These are phyloP conservation scores for Pichia sp. DNA, from an alignment of 1,139 yeast species.

Conservation along the genomic window DNA sequence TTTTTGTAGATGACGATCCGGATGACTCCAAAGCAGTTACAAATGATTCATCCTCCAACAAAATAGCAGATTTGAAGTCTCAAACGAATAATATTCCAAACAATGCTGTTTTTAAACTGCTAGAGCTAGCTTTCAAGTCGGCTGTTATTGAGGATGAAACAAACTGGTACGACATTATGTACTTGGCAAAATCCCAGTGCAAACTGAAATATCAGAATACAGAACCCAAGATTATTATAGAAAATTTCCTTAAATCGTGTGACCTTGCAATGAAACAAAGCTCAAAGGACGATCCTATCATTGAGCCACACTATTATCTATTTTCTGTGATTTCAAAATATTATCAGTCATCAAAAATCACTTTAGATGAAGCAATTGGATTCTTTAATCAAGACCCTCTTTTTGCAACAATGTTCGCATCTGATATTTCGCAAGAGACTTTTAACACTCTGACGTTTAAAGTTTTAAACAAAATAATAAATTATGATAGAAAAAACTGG, in stretches of 20 bases:
- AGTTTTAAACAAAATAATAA: slow-evolving; percentile 19
- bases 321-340: slow-evolving; percentile 59
- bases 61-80: background rate
- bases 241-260: slow-evolving; percentile 41
- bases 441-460: slow-evolving; percentile 1
- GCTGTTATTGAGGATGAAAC: slow-evolving; percentile 41
- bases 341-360: slow-evolving; percentile 37
- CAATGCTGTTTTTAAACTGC: slow-evolving; percentile 24
- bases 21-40: background rate
- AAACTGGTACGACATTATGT: slow-evolving; percentile 63
- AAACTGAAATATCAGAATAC: slow-evolving; percentile 39
- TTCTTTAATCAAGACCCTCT: slow-evolving; percentile 39
- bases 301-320: slow-evolving; percentile 73
- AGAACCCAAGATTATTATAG: slow-evolving; percentile 32
- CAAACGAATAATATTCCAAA: slow-evolving; percentile 26
- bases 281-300: slow-evolving; percentile 47
- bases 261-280: slow-evolving; percentile 39
- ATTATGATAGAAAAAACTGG: slow-evolving; percentile 80
- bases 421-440: slow-evolving; percentile 2
- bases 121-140: slow-evolving; percentile 36
- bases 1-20: slow-evolving; percentile 27
- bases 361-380: slow-evolving; percentile 36
- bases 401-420: slow-evolving; percentile 17
- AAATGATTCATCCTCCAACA: slow-evolving; percentile 3
- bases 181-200: slow-evolving; percentile 55